phyloP scores from a whole-genome alignment of 495 filamentous ascomycete genomes.

The Talaromyces borbonicus region DNA sequence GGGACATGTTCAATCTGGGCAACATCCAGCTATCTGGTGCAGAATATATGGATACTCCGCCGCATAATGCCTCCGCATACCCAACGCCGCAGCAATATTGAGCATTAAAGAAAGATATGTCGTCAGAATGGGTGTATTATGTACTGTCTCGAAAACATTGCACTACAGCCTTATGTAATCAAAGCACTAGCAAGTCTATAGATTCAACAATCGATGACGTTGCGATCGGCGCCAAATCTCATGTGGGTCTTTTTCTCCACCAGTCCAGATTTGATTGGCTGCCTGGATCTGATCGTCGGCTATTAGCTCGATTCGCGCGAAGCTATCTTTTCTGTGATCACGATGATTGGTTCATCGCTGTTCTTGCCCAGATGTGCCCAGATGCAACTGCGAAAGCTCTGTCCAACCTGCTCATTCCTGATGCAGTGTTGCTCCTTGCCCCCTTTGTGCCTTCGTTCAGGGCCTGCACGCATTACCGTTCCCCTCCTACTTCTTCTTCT shows the following conservation, averaged over 20 bases:
- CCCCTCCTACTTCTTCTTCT: slow-evolving; percentile 3
- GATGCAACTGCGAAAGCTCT: too few relatives aligned
- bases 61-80: not conserved
- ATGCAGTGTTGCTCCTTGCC: too few relatives aligned
- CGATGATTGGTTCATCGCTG: not conserved
- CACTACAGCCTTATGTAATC: not conserved
- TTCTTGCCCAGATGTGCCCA: not conserved
- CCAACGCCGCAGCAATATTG: slow-evolving; percentile 1
- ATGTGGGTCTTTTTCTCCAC: not conserved
- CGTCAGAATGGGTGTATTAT: too few relatives aligned
- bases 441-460: too few relatives aligned
- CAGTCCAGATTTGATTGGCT: not conserved
- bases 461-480: too few relatives aligned
- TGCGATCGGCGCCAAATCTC: not conserved
- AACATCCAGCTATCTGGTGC: not conserved
- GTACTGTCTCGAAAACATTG: too few relatives aligned
- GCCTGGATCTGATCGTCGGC: not conserved
- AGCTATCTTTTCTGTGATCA: not conserved
- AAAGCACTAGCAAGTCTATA: too few relatives aligned
- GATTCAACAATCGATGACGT: not conserved
- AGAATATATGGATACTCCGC: not conserved
- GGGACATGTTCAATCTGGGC: slow-evolving; percentile 2
- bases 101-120: not conserved
- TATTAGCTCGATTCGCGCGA: too few relatives aligned
- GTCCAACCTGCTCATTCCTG: not conserved